Percentiles rank a stretch among this genome's conserved stretches.
These are phyloP conservation scores for Neonectria hederae DNA, from an alignment of 2,329 filamentous ascomycete species.

Conservation along the genomic window DNA sequence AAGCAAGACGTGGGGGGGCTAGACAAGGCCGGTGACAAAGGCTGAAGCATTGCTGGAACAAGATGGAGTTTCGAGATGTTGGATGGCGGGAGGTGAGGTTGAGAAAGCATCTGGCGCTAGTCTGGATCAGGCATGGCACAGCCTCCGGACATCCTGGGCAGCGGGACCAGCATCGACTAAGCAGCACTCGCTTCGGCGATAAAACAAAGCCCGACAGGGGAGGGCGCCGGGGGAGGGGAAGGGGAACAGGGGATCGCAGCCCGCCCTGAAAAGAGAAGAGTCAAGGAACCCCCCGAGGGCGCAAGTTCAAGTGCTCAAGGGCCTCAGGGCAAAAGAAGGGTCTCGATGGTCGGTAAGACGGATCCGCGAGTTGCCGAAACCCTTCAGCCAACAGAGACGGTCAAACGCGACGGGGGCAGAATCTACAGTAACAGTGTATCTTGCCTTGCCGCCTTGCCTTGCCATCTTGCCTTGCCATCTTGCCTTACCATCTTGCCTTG, in stretches of 20 bases:
- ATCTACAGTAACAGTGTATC: background rate
- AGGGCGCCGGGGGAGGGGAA: background rate
- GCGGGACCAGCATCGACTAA: constrained; percentile 1
- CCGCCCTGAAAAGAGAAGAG: background rate
- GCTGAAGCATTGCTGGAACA: constrained; percentile 61
- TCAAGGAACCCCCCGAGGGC: too few species aligned
- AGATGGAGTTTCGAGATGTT: constrained; percentile 53
- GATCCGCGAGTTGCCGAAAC: constrained; percentile 18
- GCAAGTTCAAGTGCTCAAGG: too few species aligned
- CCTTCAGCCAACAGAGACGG: constrained; percentile 1
- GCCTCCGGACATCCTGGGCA: constrained; percentile 23
- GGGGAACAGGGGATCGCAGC: background rate
- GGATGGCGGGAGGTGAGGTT: constrained; percentile 38
- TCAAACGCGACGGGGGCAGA: background rate
- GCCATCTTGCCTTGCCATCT: background rate
- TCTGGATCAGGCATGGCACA: constrained; percentile 18
- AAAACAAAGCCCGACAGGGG: constrained; percentile 36
- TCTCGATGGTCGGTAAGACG: constrained; percentile 16
- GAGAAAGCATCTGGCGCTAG: constrained; percentile 21
- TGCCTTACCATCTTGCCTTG: background rate
- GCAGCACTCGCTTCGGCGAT: constrained; percentile 25
- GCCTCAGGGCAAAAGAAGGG: background rate
- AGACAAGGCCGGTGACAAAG: constrained; percentile 11
- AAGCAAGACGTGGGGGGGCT: constrained; percentile 6
- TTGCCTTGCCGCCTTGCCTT: background rate